Conservation (phyloP, 495 filamentous ascomycete genomes). For the Lasiosphaeriaceae sp. region DNA sequence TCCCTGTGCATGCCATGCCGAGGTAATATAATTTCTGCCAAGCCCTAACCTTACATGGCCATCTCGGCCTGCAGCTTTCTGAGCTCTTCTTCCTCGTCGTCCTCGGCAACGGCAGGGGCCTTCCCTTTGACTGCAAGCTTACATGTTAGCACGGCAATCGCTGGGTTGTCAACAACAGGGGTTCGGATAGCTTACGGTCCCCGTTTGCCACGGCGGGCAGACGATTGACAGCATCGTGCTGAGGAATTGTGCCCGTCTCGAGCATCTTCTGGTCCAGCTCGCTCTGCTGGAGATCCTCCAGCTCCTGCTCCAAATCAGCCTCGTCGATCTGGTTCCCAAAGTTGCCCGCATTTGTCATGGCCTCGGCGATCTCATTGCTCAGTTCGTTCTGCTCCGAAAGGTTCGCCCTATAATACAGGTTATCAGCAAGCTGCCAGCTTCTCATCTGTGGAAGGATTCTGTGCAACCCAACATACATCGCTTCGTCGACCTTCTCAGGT, state of each 20-base stretch:
- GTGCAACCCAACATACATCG: slow-evolving; percentile 65
- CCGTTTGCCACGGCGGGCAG: slow-evolving; percentile 68
- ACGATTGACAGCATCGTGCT: slow-evolving; percentile 61
- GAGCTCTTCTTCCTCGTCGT: slow-evolving; percentile 95
- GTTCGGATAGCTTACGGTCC: slow-evolving; percentile 63
- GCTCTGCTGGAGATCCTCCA: slow-evolving; percentile 77
- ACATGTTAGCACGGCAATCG: slow-evolving; percentile 20
- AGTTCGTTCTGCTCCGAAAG: slow-evolving; percentile 88
- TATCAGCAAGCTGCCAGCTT: slow-evolving; percentile 18
- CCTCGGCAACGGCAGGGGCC: slow-evolving; percentile 61
- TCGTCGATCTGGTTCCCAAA: slow-evolving; percentile 78
- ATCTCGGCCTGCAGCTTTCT: slow-evolving; percentile 93
- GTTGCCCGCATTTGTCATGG: slow-evolving; percentile 69
- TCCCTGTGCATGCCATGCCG: not conserved
- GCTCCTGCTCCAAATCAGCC: slow-evolving; percentile 73
- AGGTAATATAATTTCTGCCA: not conserved
- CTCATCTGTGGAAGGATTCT: not conserved
- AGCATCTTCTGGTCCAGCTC: slow-evolving; percentile 92
- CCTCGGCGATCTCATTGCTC: slow-evolving; percentile 84
- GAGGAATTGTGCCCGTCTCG: slow-evolving; percentile 68
- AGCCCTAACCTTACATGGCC: slow-evolving; percentile 68
- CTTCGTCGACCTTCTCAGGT: slow-evolving; percentile 88
- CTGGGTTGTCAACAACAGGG: not conserved
- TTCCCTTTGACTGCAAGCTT: slow-evolving; percentile 54
- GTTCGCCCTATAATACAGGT: slow-evolving; percentile 63